Percentiles rank a stretch among this genome's conserved stretches.
These are phyloP conservation scores for Yamadazyma tumulicola DNA, from an alignment of 805 yeast genomes.

Conservation along the genomic window DNA sequence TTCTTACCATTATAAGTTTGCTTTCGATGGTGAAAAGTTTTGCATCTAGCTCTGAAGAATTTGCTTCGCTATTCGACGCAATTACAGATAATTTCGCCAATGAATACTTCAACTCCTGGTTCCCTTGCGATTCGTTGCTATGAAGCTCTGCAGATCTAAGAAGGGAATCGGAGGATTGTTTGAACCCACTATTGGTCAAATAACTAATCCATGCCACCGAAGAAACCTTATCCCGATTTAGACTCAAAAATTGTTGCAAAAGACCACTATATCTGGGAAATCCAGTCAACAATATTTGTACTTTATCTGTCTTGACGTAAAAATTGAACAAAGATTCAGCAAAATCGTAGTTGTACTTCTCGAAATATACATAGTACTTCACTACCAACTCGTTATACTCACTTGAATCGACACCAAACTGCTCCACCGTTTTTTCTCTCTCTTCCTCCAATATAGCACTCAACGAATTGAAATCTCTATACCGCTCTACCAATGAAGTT, in stretches of 20 bases:
- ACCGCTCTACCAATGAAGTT: conserved; percentile 58
- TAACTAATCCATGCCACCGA: conserved; percentile 72
- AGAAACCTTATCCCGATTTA: conserved; percentile 39
- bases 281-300: conserved; percentile 51
- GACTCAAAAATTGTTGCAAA: conserved; percentile 51
- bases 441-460: conserved; percentile 46
- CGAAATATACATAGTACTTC: conserved; percentile 50
- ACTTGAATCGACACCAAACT: conserved; percentile 12
- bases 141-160: conserved; percentile 31
- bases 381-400: conserved; percentile 16
- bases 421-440: conserved; percentile 18
- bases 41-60: conserved; percentile 15
- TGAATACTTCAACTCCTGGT: conserved; percentile 57
- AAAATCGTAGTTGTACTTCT: conserved; percentile 63
- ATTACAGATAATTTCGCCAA: conserved; percentile 68
- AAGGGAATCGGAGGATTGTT: conserved; percentile 48
- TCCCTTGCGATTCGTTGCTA: conserved; percentile 39
- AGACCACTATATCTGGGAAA: conserved; percentile 51
- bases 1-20: conserved; percentile 45
- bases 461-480: conserved; percentile 62
- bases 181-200: conserved; percentile 48
- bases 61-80: conserved; percentile 26
- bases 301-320: conserved; percentile 51
- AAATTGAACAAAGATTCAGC: conserved; percentile 60
- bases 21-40: conserved; percentile 46